Conservation (phyloP, 805 yeast species). For the Saccharomyces jurei region DNA sequence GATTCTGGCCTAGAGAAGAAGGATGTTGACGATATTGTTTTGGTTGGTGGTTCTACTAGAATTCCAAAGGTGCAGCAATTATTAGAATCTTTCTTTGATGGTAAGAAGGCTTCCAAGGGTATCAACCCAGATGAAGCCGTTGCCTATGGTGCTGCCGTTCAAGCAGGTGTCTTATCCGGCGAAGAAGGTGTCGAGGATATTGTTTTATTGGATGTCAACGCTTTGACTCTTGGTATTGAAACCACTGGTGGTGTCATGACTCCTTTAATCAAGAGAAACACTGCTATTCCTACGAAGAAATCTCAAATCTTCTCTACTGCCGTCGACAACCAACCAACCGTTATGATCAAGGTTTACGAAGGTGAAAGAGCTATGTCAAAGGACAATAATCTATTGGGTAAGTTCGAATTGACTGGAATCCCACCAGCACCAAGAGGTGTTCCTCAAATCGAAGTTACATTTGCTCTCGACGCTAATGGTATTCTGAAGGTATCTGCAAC, state of each 20-base stretch:
- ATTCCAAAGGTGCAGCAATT: slow-evolving; percentile 96
- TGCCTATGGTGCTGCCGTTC: slow-evolving; percentile 98
- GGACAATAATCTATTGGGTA: slow-evolving; percentile 93
- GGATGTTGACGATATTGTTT: slow-evolving; percentile 88
- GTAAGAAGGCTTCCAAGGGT: slow-evolving; percentile 94
- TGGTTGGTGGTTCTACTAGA: slow-evolving; percentile 99
- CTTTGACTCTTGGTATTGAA: slow-evolving; percentile 91
- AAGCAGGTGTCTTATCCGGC: slow-evolving; percentile 95
- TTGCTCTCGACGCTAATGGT: slow-evolving; percentile 95
- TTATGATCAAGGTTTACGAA: slow-evolving; percentile 85
- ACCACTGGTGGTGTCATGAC: slow-evolving; percentile 98
- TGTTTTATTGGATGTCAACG: slow-evolving; percentile 86
- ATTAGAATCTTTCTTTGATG: slow-evolving; percentile 81
- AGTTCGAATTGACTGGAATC: slow-evolving; percentile 91
- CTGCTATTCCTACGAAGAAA: slow-evolving; percentile 92
- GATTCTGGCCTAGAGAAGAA: slow-evolving; percentile 84
- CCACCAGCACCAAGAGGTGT: slow-evolving; percentile 99
- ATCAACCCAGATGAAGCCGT: slow-evolving; percentile 99
- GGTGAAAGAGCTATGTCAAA: slow-evolving; percentile 94
- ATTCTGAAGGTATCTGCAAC: slow-evolving; percentile 89
- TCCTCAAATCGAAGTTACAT: slow-evolving; percentile 96
- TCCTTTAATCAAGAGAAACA: slow-evolving; percentile 86
- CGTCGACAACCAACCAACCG: slow-evolving; percentile 94
- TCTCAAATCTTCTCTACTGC: slow-evolving; percentile 94
- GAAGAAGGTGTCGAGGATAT: slow-evolving; percentile 89